phyloP scores from a whole-genome alignment of 2,329 filamentous ascomycete genomes.

The Diaporthe eres region DNA sequence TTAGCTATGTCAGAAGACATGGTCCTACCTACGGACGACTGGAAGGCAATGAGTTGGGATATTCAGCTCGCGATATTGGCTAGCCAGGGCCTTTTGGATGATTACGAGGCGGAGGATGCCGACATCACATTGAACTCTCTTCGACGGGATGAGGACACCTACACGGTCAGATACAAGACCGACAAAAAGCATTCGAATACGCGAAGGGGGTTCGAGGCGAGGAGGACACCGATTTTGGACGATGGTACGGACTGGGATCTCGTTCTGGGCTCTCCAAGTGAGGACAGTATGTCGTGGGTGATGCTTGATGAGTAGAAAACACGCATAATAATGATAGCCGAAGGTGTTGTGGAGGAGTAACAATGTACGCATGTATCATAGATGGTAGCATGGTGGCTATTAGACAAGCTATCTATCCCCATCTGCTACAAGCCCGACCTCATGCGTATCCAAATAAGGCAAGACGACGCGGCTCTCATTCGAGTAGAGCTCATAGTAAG shows the following conservation, averaged over 20 bases:
- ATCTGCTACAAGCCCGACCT: neutral
- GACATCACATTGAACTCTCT: conserved; percentile 7
- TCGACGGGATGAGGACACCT: neutral
- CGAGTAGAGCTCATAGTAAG: conserved; percentile 43
- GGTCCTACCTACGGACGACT: neutral
- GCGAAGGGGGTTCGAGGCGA: neutral
- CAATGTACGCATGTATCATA: neutral
- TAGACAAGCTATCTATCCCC: neutral
- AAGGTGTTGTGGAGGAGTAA: neutral
- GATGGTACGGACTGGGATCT: conserved; percentile 5
- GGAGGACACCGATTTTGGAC: neutral
- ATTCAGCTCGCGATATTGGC: conserved; percentile 2
- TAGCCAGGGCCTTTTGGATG: conserved; percentile 9
- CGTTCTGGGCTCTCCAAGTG: neutral
- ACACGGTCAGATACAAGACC: conserved; percentile 14
- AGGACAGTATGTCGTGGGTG: neutral
- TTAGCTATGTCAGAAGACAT: neutral
- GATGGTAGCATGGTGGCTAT: neutral
- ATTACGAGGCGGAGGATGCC: conserved; percentile 9
- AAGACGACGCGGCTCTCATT: neutral
- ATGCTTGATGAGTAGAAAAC: neutral
- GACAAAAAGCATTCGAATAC: neutral
- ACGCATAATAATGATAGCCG: too few relatives aligned
- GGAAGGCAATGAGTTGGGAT: neutral
- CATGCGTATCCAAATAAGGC: neutral